A percentile compares a stretch with the other conserved stretches of the same genome.
Evolutionary conservation across 2,329 filamentous ascomycete genomes (phyloP).

Genomic region (Passalora sequoiae): DNA sequence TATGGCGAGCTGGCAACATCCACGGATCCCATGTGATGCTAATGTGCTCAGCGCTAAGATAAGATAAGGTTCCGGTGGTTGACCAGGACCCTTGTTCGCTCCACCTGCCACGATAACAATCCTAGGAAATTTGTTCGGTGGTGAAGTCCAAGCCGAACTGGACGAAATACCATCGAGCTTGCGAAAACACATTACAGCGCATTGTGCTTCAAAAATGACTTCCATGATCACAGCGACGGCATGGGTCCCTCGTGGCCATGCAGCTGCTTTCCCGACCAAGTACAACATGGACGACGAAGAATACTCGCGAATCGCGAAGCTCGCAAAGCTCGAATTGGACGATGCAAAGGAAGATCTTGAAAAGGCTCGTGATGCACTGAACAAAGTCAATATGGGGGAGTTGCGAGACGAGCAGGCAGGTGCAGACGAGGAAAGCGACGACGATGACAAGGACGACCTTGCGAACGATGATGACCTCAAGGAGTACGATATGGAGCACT

Average conservation of each 20-base stretch:
- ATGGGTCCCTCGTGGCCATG: conserved; percentile 51
- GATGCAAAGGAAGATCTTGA: conserved; percentile 84
- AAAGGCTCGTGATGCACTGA: conserved; percentile 53
- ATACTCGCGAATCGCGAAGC: conserved; percentile 47
- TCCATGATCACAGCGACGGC: conserved; percentile 54
- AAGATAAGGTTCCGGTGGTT: background rate
- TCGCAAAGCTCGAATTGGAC: conserved; percentile 66
- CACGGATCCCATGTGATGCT: conserved; percentile 1
- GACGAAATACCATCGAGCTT: too few species aligned
- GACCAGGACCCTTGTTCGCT: background rate
- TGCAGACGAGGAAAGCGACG: conserved; percentile 48
- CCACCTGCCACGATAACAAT: too few species aligned
- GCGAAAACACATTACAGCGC: too few species aligned
- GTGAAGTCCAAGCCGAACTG: background rate
- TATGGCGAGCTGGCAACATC: background rate
- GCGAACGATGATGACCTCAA: conserved; percentile 75
- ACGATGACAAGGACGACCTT: conserved; percentile 22
- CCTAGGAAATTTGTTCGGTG: conserved; percentile 1
- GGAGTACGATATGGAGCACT: conserved; percentile 94
- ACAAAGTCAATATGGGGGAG: conserved; percentile 32
- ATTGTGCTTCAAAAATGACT: conserved; percentile 34
- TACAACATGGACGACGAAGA: conserved; percentile 50
- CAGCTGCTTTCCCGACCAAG: conserved; percentile 46
- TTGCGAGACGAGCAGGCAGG: conserved; percentile 65
- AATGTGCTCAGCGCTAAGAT: conserved; percentile 4